Base-by-base conservation (phyloP, 371 early-diverging fungal species). In the Mucor velutinosus region DNA sequence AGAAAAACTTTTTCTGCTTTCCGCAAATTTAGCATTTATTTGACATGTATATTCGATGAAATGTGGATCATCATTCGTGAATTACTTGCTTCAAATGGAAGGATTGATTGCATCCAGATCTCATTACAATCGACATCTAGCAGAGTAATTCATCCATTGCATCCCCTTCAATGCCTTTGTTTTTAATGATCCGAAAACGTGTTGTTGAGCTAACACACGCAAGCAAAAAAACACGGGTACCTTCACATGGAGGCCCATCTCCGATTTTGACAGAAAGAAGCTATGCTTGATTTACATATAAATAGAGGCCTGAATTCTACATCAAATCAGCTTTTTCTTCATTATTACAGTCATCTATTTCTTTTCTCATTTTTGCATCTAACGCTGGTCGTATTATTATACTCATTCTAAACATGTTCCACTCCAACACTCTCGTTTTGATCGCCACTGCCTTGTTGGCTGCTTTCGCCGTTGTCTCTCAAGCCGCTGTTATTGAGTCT, bases 401-500 rank as follows among this genome's bases (percentile, higher is more conserved):
- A 23, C 33, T 49, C 23, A 49, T 49, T 8, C n/a, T 58, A 58
- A 61, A 45, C 21, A 61, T 61, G 61, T 32, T 61, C 49, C 45
- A 39, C 15, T 25, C 35, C 35, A 41, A 37, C 32, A 25, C 49
- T 49, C 27, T 62, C 37, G 17, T 53, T 53, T n/a, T 53, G 7
- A 17, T 64, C n/a, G 25, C 53, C 17, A 25, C 43, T 14, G 58
- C 43, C 19, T 12, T 55, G 19, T 25, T 63, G 15, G 43, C 45
- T 15, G 11, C 19, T 35, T 35, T 63, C 15, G n/a, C 30, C 7
- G n/a, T 30, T 10, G 25, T 33, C 21, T 49, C 37, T 39, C 74
- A 70, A 25, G 64, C 64, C 29, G 64, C 59, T 23, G 67, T 65
- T 49, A 35, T 60, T 43, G 62, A 74, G 19, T 30, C 60, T 14